Conservation (phyloP, 345 rosid species). For the Limnanthes douglasii region DNA sequence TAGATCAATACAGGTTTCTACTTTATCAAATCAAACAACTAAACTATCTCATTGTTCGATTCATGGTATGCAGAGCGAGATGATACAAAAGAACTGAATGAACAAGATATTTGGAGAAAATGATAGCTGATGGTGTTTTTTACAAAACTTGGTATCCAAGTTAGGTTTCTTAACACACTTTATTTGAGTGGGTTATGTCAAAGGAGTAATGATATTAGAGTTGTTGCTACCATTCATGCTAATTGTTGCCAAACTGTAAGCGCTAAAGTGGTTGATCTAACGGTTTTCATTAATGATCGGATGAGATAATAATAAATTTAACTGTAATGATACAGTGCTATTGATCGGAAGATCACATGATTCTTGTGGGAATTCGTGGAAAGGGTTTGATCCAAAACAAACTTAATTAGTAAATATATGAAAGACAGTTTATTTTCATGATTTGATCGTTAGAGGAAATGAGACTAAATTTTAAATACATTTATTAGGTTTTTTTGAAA, state of each 20-base stretch:
- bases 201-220: too few relatives aligned
- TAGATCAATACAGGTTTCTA: conserved; percentile 45
- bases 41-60: conserved; percentile 28
- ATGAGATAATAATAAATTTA: too few relatives aligned
- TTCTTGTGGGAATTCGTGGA: too few relatives aligned
- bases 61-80: conserved; percentile 31
- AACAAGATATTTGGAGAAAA: conserved; percentile 30
- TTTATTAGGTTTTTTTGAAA: too few relatives aligned
- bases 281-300: conserved; percentile 29
- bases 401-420: too few relatives aligned
- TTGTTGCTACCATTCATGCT: too few relatives aligned
- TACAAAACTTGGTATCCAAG: conserved; percentile 13
- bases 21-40: conserved; percentile 35
- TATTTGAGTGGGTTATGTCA: conserved; percentile 53
- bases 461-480: too few relatives aligned
- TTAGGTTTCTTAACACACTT: conserved; percentile 28
- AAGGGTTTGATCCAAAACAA: too few relatives aligned
- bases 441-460: too few relatives aligned
- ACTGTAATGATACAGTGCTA: too few relatives aligned
- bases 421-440: too few relatives aligned
- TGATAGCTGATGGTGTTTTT: conserved; percentile 15
- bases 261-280: conserved; percentile 38
- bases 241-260: conserved; percentile 38
- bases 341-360: too few relatives aligned
- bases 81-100: conserved; percentile 24